Evolutionary conservation across 345 rosid genomes (phyloP).

Genomic region (Excoecaria cochinchinensis): DNA sequence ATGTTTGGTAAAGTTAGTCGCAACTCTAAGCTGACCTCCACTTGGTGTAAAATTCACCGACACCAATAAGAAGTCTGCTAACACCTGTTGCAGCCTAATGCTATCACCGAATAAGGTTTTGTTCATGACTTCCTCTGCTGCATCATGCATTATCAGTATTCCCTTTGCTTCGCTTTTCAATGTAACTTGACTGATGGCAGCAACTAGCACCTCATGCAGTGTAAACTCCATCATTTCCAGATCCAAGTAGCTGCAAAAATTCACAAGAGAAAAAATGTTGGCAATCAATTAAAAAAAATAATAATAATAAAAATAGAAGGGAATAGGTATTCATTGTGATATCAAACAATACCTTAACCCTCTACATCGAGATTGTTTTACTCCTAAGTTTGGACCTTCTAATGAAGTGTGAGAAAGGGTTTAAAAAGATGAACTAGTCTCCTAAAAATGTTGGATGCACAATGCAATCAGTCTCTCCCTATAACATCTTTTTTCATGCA

Average conservation of each 20-base stretch:
- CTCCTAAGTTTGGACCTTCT: not conserved
- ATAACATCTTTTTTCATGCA: not conserved
- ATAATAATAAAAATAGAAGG: no score
- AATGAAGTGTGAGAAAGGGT: not conserved
- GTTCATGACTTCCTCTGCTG: constrained; percentile 46
- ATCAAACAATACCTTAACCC: not conserved
- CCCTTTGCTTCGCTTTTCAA: constrained; percentile 60
- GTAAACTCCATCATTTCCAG: constrained; percentile 78
- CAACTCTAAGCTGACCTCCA: constrained; percentile 53
- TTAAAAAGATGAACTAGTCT: not conserved
- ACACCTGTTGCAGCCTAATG: constrained; percentile 77
- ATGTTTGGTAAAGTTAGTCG: constrained; percentile 61
- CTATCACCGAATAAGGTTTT: constrained; percentile 75
- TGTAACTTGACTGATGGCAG: constrained; percentile 72
- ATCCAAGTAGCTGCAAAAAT: constrained; percentile 59
- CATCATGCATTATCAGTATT: constrained; percentile 51
- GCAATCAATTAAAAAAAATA: not conserved
- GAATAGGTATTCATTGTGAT: not conserved
- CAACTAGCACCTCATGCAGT: constrained; percentile 51
- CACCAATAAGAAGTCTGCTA: constrained; percentile 65
- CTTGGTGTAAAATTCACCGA: constrained; percentile 58
- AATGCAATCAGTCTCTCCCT: not conserved
- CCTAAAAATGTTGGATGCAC: not conserved
- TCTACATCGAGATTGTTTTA: not conserved
- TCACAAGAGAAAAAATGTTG: constrained; percentile 9